Conservation (phyloP, 1,284 basidiomycete genomes). For the Fomes fomentarius region DNA sequence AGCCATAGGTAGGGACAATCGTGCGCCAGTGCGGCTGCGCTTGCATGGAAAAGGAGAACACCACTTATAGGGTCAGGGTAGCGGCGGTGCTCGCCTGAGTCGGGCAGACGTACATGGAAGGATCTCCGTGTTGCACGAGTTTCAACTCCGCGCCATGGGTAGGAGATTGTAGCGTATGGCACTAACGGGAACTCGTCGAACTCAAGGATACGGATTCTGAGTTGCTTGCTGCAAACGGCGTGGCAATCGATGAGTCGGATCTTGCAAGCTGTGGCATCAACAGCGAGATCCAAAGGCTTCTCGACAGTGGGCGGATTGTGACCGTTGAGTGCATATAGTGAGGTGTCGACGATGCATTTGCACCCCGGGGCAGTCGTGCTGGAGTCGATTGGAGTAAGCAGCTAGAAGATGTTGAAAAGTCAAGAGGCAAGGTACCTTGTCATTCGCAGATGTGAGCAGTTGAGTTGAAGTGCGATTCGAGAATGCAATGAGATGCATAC, state of each 20-base stretch:
- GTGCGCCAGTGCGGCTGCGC: constrained; percentile 8
- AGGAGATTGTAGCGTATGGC: constrained; percentile 15
- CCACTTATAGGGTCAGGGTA: constrained; percentile 14
- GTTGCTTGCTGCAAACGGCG: not conserved
- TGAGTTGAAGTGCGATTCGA: no score
- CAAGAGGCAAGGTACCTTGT: no score
- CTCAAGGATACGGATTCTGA: constrained; percentile 1
- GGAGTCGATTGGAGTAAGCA: no score
- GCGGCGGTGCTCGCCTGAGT: constrained; percentile 12
- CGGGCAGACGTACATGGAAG: not conserved
- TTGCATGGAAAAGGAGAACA: constrained; percentile 12
- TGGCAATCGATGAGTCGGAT: constrained; percentile 10
- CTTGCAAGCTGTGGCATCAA: no score
- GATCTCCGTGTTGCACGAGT: not conserved
- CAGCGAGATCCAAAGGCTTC: no score
- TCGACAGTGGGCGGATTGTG: no score
- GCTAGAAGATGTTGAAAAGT: no score
- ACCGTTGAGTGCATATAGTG: no score
- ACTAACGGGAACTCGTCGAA: constrained; percentile 2
- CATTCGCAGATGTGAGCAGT: no score
- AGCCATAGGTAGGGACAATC: constrained; percentile 16
- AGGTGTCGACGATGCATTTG: no score
- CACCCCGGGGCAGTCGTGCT: no score
- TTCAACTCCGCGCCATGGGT: constrained; percentile 15
- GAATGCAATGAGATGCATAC: no score